phyloP scores from a whole-genome alignment of 306 rosid genomes.

The Casuarina glauca region DNA sequence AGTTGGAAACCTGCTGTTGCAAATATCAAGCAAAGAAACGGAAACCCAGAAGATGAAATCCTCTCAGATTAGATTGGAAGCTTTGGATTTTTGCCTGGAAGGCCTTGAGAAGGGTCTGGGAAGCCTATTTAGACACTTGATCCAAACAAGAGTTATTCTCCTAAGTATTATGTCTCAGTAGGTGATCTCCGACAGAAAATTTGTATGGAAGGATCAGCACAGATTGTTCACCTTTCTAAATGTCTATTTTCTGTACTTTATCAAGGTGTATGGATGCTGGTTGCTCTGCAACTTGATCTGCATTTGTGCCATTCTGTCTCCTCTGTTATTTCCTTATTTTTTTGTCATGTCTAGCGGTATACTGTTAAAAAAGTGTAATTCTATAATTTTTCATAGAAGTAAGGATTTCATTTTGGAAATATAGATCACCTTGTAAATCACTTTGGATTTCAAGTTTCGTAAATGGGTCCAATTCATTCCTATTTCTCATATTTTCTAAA shows the following conservation, averaged over 20 bases:
- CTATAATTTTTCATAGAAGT: too few species aligned
- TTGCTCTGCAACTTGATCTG: too few species aligned
- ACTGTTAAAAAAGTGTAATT: too few species aligned
- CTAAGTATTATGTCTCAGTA: conserved; percentile 56
- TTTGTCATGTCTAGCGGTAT: too few species aligned
- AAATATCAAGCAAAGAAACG: conserved; percentile 27
- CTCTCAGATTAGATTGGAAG: conserved; percentile 46
- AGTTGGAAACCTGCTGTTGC: conserved; percentile 35
- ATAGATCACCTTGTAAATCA: too few species aligned
- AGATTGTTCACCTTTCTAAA: conserved; percentile 1
- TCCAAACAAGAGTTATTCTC: conserved; percentile 60
- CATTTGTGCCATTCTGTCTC: too few species aligned
- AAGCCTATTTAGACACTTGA: conserved; percentile 64
- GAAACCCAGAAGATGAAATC: conserved; percentile 44
- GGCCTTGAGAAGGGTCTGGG: conserved; percentile 58
- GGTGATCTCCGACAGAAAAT: background rate
- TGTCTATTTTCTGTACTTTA: conserved; percentile 21
- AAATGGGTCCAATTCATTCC: too few species aligned
- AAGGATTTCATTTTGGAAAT: too few species aligned
- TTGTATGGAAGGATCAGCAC: conserved; percentile 31
- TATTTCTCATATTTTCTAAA: too few species aligned
- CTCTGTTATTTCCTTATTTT: too few species aligned
- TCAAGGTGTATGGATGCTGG: background rate
- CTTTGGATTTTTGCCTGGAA: conserved; percentile 44
- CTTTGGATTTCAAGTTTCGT: too few species aligned